Evolutionary conservation across 495 filamentous ascomycete species (phyloP).

Genomic region (Staphylotrichum tortipilum): DNA sequence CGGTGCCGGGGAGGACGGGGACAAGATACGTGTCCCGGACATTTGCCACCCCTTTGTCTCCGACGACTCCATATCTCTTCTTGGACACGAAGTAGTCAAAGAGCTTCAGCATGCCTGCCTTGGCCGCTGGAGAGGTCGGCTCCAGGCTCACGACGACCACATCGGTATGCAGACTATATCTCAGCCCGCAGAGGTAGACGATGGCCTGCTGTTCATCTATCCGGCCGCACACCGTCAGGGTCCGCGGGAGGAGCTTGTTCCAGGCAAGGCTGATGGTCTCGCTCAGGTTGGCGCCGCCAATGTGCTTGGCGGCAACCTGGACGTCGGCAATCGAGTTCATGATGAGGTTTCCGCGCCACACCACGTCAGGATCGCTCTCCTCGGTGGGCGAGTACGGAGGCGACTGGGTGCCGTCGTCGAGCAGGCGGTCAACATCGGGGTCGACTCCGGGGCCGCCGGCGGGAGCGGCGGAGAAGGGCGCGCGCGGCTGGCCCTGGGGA

Average conservation of each 20-base stretch:
- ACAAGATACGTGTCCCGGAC: constrained; percentile 74
- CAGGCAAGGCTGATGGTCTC: constrained; percentile 52
- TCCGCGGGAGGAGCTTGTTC: constrained; percentile 56
- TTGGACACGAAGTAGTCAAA: constrained; percentile 73
- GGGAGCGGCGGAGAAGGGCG: constrained; percentile 36
- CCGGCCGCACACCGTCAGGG: constrained; percentile 69
- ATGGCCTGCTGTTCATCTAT: constrained; percentile 73
- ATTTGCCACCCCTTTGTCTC: constrained; percentile 57
- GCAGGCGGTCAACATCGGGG: constrained; percentile 80
- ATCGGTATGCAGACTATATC: constrained; percentile 65
- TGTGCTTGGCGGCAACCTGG: constrained; percentile 65
- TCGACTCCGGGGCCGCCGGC: constrained; percentile 53
- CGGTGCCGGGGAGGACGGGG: constrained; percentile 56
- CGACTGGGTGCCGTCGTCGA: constrained; percentile 77
- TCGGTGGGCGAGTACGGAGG: constrained; percentile 70
- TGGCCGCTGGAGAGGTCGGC: constrained; percentile 41
- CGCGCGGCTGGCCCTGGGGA: constrained; percentile 33
- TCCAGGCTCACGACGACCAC: constrained; percentile 60
- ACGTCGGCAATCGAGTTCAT: constrained; percentile 75
- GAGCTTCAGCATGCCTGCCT: constrained; percentile 55
- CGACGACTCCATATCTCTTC: constrained; percentile 72
- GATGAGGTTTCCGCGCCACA: constrained; percentile 72
- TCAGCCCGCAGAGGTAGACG: constrained; percentile 77
- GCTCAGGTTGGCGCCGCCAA: constrained; percentile 69
- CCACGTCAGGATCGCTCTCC: constrained; percentile 44